phyloP scores from a whole-genome alignment of 2,329 filamentous ascomycete species.

The Colletotrichum limetticola region DNA sequence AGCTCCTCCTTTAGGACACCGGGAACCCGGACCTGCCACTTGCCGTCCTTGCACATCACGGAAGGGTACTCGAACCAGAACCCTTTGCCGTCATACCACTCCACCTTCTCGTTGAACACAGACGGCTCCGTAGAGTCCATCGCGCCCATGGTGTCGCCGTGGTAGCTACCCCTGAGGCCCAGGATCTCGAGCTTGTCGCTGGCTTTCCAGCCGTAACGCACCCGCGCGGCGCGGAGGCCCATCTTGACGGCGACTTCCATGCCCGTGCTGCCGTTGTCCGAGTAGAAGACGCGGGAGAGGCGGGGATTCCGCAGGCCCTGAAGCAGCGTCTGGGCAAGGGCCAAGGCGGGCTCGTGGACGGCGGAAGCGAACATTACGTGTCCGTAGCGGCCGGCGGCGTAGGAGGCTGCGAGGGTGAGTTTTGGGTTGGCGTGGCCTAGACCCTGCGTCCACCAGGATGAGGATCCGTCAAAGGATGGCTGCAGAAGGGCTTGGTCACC shows the following conservation, averaged over 20 bases:
- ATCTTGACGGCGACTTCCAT: constrained; percentile 89
- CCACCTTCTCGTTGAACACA: constrained; percentile 82
- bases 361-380: constrained; percentile 89
- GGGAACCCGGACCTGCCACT: constrained; percentile 73
- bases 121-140: constrained; percentile 88
- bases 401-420: constrained; percentile 79
- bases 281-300: constrained; percentile 79
- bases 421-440: constrained; percentile 81
- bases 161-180: constrained; percentile 83
- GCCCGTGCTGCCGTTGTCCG: constrained; percentile 85
- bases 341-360: constrained; percentile 81
- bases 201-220: constrained; percentile 73
- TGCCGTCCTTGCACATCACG: constrained; percentile 72
- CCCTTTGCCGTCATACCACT: constrained; percentile 85
- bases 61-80: constrained; percentile 85
- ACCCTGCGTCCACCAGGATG: constrained; percentile 93
- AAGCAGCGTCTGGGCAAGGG: constrained; percentile 74
- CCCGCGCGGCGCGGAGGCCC: constrained; percentile 76
- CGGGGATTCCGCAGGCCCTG: constrained; percentile 70
- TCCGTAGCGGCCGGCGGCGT: constrained; percentile 85
- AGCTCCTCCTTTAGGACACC: constrained; percentile 57
- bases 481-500: constrained; percentile 55
- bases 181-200: constrained; percentile 72
- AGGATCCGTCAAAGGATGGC: constrained; percentile 83
- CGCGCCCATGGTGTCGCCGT: constrained; percentile 88